Base-by-base conservation (phyloP, 345 rosid genomes). In the Dipteronia dyeriana region DNA sequence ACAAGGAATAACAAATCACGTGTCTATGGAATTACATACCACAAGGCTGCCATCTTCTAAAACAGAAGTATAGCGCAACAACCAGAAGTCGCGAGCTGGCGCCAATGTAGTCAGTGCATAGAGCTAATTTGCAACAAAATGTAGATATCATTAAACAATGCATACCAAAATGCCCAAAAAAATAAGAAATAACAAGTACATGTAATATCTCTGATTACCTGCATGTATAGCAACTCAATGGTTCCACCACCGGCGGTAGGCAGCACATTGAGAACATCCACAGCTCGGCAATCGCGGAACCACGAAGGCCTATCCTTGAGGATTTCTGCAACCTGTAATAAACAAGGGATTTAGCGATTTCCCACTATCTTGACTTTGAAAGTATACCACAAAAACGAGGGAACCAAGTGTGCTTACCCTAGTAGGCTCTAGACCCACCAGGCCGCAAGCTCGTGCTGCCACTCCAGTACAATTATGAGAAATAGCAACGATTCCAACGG, bases 401-500 rank as follows among this genome's bases (percentile, higher is more conserved):
- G 69, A 74, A 39, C 13, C 63, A 68, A 31, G n/a, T 74, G 56
- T 2, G 82, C 94, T 70, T 87, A 97, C 99, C 94, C 98, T 91
- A 57, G 99, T 92, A 83, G 99, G 98, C 78, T 97, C 99, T 25
- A 97, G 93, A 87, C 99, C 98, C 82, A 97, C 99, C 60, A 97
- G 95, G 91, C 99, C 99, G 17, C 99, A 97, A 82, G 99, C 99
- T 76, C 99, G 97, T 87, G 99, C 99, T 87, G 98, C 99, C 90
- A 97, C 98, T 67, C 99, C 99, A 88, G 96, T 31, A 90, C 98
- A 89, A 97, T 97, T 97, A 90, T 97, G 97, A 86, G 99, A 97
- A 92, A 97, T 97, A 88, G 98, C 94, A 84, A 97, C 83, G 98
- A 97, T 97, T 97, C 99, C 98, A 88, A 92, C 90, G 98, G 99